phyloP scores from a whole-genome alignment of 495 filamentous ascomycete genomes.

The Talaromyces nanjingensis region DNA sequence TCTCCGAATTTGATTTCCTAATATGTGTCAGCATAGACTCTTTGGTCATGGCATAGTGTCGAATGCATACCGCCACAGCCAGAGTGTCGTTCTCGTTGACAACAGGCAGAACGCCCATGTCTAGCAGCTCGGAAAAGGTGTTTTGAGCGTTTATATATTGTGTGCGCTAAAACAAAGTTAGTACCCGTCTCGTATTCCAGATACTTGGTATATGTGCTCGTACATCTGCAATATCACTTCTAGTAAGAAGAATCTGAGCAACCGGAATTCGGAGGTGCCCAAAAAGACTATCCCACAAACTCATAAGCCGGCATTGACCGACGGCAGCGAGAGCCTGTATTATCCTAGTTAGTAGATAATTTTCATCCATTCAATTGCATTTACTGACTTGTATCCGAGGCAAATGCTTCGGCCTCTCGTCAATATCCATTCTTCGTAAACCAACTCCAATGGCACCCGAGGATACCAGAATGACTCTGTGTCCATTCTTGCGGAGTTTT shows the following conservation, averaged over 20 bases:
- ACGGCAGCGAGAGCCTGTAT: slow-evolving; percentile 86
- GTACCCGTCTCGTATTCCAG: not conserved
- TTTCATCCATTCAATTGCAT: slow-evolving; percentile 6
- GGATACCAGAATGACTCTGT: slow-evolving; percentile 90
- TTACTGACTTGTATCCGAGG: slow-evolving; percentile 64
- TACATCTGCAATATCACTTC: slow-evolving; percentile 95
- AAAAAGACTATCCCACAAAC: slow-evolving; percentile 90
- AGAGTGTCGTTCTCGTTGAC: slow-evolving; percentile 99
- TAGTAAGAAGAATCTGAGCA: slow-evolving; percentile 89
- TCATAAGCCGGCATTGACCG: slow-evolving; percentile 92
- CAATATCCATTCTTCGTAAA: slow-evolving; percentile 78
- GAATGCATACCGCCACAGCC: slow-evolving; percentile 62
- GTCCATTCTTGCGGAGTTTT: slow-evolving; percentile 78
- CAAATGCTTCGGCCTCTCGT: slow-evolving; percentile 81
- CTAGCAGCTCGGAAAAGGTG: slow-evolving; percentile 79
- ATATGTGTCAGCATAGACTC: not conserved
- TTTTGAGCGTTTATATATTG: slow-evolving; percentile 96
- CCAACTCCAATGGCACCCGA: slow-evolving; percentile 95
- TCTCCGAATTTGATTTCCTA: slow-evolving; percentile 98
- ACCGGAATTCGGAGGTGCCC: slow-evolving; percentile 80
- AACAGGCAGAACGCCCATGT: slow-evolving; percentile 96
- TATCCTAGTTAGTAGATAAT: not conserved
- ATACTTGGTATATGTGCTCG: slow-evolving; percentile 19
- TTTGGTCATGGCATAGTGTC: not conserved
- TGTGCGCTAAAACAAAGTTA: slow-evolving; percentile 53